Base-by-base conservation (phyloP, 2,329 filamentous ascomycete genomes). In the Blastomyces gilchristii region DNA sequence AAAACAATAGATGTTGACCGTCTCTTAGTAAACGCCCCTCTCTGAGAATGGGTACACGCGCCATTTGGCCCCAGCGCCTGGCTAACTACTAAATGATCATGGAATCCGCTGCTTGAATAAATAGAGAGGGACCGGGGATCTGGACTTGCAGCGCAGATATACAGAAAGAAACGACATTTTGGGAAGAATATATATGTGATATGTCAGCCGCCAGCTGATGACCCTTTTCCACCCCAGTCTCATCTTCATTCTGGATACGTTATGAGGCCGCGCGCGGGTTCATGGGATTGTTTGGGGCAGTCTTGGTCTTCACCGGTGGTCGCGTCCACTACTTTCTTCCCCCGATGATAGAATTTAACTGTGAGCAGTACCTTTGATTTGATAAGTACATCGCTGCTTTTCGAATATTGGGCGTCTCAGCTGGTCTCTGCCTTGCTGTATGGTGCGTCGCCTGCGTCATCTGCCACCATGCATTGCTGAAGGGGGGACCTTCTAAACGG, bases 401-500 rank as follows among this genome's bases (percentile, higher is more conserved):
- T 8, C 22, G 25, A 18, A 53, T 31, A 14, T 53, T 53, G 25
- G 45, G n/a, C 18, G 16, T 22, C 6, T 47, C 45, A n/a, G 45
- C n/a, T 49, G 45, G 45, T 18, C 45, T 11, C 18, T 25, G 7
- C 3, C 45, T 49, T 49, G 18, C 22, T 11, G 45, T 49, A 22
- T 2, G 45, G 45, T 22, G 45, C 9, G 45, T 49, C 18, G 9
- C 18, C 2, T 49, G 41, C 34, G 2, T 57, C 37, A 50, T n/a
- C 47, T 18, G 37, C 31, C 16, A 18, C 2, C 6, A 18, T 59
- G 18, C 43, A 63, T 41, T 60, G 49, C 14, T 18, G 52, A 22
- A 64, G 64, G 7, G 39, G 60, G 14, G 63, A 64, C 18, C 31
- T 47, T 37, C n/a, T 34, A 31, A 18, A 62, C 16, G 57, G 57